A percentile compares a stretch with the other conserved stretches of the same genome.
Evolutionary conservation across 805 yeast species (phyloP).

Genomic region (Starmerella riodocensis): DNA sequence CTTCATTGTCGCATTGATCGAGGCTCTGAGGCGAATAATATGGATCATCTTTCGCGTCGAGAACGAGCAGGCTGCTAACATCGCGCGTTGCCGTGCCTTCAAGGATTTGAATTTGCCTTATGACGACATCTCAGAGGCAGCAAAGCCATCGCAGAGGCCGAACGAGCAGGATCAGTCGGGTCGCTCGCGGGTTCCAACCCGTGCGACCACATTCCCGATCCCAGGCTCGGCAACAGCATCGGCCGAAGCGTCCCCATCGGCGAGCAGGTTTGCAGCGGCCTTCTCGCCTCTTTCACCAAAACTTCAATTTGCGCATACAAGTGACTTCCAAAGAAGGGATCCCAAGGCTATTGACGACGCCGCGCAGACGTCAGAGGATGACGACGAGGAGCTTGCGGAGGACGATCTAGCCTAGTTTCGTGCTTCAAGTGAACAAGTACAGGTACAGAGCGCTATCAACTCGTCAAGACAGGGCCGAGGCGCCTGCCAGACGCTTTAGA

Average conservation of each 20-base stretch:
- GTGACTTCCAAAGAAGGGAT: conserved; percentile 14
- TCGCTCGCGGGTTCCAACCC: background rate
- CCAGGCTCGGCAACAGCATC: background rate
- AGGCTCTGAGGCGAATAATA: conserved; percentile 64
- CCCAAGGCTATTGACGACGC: conserved; percentile 4
- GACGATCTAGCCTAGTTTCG: background rate
- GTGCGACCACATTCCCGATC: too few species aligned
- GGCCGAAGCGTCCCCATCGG: background rate
- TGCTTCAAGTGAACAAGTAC: too few species aligned
- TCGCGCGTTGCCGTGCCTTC: conserved; percentile 70
- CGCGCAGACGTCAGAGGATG: conserved; percentile 1
- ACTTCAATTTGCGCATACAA: conserved; percentile 12
- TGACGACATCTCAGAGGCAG: conserved; percentile 19
- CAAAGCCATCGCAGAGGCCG: background rate
- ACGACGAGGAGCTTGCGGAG: conserved; percentile 1
- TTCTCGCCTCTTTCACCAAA: conserved; percentile 3
- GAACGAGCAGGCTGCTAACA: conserved; percentile 90
- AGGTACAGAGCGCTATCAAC: too few species aligned
- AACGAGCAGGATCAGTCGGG: background rate
- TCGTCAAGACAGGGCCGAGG: too few species aligned
- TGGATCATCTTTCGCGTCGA: conserved; percentile 93
- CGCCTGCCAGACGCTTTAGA: too few species aligned
- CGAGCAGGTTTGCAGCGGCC: background rate
- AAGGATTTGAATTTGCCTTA: conserved; percentile 82
- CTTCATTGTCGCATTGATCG: conserved; percentile 71